A percentile compares a stretch with the other conserved stretches of the same genome.
Conservation (phyloP, 1,284 basidiomycete species). For the Tilletiopsis washingtonensis region DNA sequence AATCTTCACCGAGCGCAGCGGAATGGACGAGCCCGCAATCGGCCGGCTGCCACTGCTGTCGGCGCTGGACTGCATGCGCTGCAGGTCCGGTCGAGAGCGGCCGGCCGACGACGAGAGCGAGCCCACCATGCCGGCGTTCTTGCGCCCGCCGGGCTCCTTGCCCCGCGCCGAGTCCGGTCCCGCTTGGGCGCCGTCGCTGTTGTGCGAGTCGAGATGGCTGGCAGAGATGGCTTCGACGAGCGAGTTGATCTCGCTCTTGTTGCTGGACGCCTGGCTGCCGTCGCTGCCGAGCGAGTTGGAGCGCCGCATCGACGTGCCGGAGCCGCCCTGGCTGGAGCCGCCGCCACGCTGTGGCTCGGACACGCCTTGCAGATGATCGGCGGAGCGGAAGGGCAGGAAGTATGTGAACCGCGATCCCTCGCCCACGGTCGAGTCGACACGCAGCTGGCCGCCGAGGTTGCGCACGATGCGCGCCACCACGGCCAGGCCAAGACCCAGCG, state of each 20-base stretch:
- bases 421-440: constrained; percentile 64
- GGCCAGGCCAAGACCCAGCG: constrained; percentile 63
- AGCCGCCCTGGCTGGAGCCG: constrained; percentile 7
- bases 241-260: constrained; percentile 56
- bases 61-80: too few species aligned
- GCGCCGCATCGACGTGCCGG: constrained; percentile 18
- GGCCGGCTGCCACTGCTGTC: constrained; percentile 27
- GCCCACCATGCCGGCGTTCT: not conserved
- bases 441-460: constrained; percentile 69
- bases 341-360: too few species aligned
- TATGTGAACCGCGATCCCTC: constrained; percentile 69
- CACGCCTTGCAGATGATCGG: too few species aligned
- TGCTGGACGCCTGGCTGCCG: constrained; percentile 16
- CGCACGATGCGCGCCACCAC: constrained; percentile 75
- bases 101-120: not conserved
- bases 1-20: constrained; percentile 47
- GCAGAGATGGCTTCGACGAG: constrained; percentile 59
- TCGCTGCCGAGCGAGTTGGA: constrained; percentile 24
- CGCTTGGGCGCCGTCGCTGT: not conserved
- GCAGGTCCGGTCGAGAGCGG: too few species aligned
- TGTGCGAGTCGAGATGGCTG: constrained; percentile 12
- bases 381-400: constrained; percentile 56
- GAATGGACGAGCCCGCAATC: constrained; percentile 48
- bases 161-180: too few species aligned
- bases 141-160: not conserved